Conservation (phyloP, 78 protist genomes). For the Dictyostelium citrinum region DNA sequence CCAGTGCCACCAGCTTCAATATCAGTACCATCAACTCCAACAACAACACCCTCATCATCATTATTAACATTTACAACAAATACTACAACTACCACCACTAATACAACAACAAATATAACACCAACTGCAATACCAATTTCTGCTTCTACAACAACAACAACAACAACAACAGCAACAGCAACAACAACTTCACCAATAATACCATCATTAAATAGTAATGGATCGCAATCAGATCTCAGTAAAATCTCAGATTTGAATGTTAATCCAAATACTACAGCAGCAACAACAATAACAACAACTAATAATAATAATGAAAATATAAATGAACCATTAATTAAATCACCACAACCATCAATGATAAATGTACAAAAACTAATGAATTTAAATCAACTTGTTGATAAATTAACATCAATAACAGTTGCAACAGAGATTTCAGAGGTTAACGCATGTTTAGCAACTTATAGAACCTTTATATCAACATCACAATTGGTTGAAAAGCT, state of each 20-base stretch:
- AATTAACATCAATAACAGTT: conserved; percentile 47
- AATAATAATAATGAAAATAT: neutral
- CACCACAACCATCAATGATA: neutral
- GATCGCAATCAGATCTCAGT: conserved; percentile 2
- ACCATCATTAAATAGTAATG: neutral
- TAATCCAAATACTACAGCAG: neutral
- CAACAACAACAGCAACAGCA: neutral
- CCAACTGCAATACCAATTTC: too few species aligned
- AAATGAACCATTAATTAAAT: neutral
- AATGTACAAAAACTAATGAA: conserved; percentile 13
- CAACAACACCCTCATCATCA: neutral
- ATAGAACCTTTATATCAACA: conserved; percentile 61
- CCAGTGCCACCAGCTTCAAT: neutral
- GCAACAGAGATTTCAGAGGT: conserved; percentile 60
- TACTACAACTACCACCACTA: neutral
- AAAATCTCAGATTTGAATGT: neutral
- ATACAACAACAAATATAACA: neutral
- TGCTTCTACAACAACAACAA: neutral
- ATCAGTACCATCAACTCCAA: neutral
- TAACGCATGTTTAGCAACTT: conserved; percentile 65
- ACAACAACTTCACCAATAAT: neutral
- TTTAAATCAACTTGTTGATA: conserved; percentile 71
- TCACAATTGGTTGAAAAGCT: conserved; percentile 36
- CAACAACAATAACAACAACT: neutral
- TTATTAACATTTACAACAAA: neutral